Conservation (phyloP, 2,329 filamentous ascomycete species). For the Ophiocordyceps camponoti-floridani region DNA sequence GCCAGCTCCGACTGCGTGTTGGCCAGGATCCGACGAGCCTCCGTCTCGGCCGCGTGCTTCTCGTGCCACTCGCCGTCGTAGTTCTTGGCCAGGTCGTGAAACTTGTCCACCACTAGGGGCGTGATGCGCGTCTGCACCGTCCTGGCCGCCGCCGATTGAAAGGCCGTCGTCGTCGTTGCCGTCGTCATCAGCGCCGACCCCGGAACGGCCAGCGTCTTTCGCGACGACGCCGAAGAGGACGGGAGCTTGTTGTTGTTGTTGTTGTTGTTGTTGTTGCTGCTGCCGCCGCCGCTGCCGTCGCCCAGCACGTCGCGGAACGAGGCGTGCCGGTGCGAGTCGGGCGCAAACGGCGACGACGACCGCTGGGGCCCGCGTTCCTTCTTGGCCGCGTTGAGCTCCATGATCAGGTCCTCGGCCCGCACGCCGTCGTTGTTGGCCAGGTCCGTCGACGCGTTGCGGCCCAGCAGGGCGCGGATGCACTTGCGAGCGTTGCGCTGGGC, state of each 20-base stretch:
- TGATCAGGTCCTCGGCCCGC: constrained; percentile 71
- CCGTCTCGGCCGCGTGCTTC: constrained; percentile 51
- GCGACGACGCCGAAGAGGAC: background rate
- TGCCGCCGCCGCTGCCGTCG: no score
- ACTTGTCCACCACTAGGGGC: constrained; percentile 52
- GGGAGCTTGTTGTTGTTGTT: constrained; percentile 1
- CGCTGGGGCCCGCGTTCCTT: constrained; percentile 51
- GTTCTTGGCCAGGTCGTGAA: constrained; percentile 48
- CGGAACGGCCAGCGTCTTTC: background rate
- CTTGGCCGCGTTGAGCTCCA: constrained; percentile 50
- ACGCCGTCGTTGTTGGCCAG: constrained; percentile 69
- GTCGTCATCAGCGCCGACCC: background rate
- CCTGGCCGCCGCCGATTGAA: constrained; percentile 48
- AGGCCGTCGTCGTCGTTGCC: constrained; percentile 10
- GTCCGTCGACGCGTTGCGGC: constrained; percentile 66
- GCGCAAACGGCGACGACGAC: constrained; percentile 57
- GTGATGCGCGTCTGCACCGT: constrained; percentile 52
- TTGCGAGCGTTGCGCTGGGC: constrained; percentile 78
- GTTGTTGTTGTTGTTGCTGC: constrained; percentile 2
- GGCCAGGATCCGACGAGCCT: constrained; percentile 45
- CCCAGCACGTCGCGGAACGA: constrained; percentile 31
- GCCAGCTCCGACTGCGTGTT: constrained; percentile 53
- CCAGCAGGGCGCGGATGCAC: constrained; percentile 63
- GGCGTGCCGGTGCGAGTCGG: constrained; percentile 38
- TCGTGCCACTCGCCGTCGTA: constrained; percentile 63